A percentile compares a stretch with the other conserved stretches of the same genome.
Conservation (phyloP, 108 stramenopile genomes). For the Pseudonitzschia pungens region DNA sequence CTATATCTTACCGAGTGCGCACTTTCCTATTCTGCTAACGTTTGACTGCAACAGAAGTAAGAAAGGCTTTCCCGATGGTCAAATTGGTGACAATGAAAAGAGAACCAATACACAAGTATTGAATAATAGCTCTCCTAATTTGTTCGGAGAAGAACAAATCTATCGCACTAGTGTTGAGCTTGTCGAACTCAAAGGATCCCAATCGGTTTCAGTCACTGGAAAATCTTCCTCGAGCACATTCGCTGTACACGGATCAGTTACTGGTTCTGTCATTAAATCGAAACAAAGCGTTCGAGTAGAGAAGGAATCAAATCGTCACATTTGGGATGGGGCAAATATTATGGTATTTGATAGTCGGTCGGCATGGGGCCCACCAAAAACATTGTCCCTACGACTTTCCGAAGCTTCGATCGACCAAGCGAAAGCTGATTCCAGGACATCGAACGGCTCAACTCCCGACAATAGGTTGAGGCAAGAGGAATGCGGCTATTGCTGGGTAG, state of each 20-base stretch:
- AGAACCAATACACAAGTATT: not conserved
- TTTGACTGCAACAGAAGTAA: conserved; percentile 51
- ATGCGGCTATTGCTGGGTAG: conserved; percentile 64
- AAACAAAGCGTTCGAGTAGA: conserved; percentile 28
- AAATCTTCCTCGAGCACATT: conserved; percentile 3
- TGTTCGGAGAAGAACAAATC: conserved; percentile 41
- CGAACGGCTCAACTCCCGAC: not conserved
- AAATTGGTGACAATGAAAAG: not conserved
- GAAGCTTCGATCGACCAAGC: conserved; percentile 17
- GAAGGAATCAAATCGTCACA: conserved; percentile 22
- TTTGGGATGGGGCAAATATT: conserved; percentile 46
- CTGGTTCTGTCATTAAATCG: conserved; percentile 63
- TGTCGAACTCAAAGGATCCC: conserved; percentile 13
- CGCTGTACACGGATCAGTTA: conserved; percentile 63
- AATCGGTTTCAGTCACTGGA: not conserved
- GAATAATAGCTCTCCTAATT: not conserved
- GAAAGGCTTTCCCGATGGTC: not conserved
- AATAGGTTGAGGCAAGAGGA: conserved; percentile 20
- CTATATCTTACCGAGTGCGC: conserved; percentile 85
- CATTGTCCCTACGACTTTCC: conserved; percentile 60
- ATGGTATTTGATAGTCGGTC: conserved; percentile 72
- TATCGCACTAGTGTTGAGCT: conserved; percentile 71
- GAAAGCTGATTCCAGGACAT: not conserved
- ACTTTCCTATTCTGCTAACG: conserved; percentile 80
- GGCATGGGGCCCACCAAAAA: conserved; percentile 79